Evolutionary conservation across 768 basidiomycete genomes (phyloP).

Genomic region (Asterophora lycoperdoides): DNA sequence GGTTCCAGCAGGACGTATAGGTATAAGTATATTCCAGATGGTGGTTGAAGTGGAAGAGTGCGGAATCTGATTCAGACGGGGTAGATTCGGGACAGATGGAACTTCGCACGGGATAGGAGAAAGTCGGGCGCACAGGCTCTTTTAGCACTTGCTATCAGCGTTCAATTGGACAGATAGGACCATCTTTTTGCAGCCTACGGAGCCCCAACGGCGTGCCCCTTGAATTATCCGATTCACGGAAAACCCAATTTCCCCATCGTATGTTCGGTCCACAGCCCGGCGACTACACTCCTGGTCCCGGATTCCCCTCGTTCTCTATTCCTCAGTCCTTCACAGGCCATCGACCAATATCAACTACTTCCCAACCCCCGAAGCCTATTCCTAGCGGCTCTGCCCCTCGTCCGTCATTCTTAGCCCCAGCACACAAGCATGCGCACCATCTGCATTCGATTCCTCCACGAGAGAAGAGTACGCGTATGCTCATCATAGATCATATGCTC

Average conservation of each 20-base stretch:
- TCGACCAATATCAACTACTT: slow-evolving; percentile 3
- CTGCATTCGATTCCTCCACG: slow-evolving; percentile 81
- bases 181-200: slow-evolving; percentile 1
- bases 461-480: slow-evolving; percentile 84
- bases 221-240: not conserved
- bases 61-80: slow-evolving; percentile 16
- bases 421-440: slow-evolving; percentile 87
- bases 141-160: slow-evolving; percentile 10
- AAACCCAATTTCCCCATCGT: slow-evolving; percentile 14
- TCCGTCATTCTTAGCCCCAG: slow-evolving; percentile 59
- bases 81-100: slow-evolving; percentile 20
- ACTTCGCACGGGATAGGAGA: slow-evolving; percentile 22
- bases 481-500: slow-evolving; percentile 84
- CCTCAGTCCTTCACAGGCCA: slow-evolving; percentile 9
- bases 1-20: not conserved
- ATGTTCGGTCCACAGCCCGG: slow-evolving; percentile 15
- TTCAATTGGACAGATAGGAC: slow-evolving; percentile 1
- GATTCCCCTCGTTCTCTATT: slow-evolving; percentile 11
- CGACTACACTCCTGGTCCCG: slow-evolving; percentile 11
- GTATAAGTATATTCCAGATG: not conserved
- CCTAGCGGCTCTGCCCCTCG: slow-evolving; percentile 15
- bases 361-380: slow-evolving; percentile 10
- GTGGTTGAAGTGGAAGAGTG: slow-evolving; percentile 4
- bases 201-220: not conserved
- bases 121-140: slow-evolving; percentile 19